Base-by-base conservation (phyloP, 1,284 basidiomycete genomes). In the Boletellus deceptivus region DNA sequence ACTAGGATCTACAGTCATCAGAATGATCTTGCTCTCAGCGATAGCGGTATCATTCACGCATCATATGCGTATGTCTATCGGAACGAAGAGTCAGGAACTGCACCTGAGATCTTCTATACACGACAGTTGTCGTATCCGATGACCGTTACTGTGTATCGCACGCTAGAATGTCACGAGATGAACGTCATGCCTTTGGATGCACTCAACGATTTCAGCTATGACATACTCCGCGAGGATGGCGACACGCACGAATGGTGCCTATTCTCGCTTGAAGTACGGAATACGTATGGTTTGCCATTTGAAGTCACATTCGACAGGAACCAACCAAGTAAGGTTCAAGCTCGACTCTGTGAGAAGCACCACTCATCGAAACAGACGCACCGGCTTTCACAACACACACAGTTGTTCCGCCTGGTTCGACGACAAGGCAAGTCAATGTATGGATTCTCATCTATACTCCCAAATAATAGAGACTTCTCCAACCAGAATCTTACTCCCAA, bases 61-160 rank as follows among this genome's bases (percentile, higher is more conserved):
- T 91, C 93, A 37, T 99, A 98, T 65, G 87, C 89, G 8, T 79
- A 83, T 63, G 72, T 85, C 22, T 73, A 79, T 53, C 80, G 79
- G 38, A 67, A 70, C 38, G 62, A 70, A 13, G 54, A 57, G 35
- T 58, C 71, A 22, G 60, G 64, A 46, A 60, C 70, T 16, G 64
- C 72, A 2, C 65, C 73, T 3, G 72, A 78, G 17, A 72, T 78
- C 50, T 95, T 98, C 69, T 82, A 92, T 68, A 85, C 91, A 10
- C 84, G 95, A 24, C 89, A 89, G 55, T 69, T 97, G 47, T 82
- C 86, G 14, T 89, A 93, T 63, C 88, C 91, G 7, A 78, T 98
- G 52, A 77, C 90, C 58, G 86, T 97, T 52, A 95, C 92, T 0
- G 94, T 98, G 3, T 95, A 95, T 64, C 89, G 92, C 55, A 94